Base-by-base conservation (phyloP, 129 eudicot genomes). In the Flaveria robusta region DNA sequence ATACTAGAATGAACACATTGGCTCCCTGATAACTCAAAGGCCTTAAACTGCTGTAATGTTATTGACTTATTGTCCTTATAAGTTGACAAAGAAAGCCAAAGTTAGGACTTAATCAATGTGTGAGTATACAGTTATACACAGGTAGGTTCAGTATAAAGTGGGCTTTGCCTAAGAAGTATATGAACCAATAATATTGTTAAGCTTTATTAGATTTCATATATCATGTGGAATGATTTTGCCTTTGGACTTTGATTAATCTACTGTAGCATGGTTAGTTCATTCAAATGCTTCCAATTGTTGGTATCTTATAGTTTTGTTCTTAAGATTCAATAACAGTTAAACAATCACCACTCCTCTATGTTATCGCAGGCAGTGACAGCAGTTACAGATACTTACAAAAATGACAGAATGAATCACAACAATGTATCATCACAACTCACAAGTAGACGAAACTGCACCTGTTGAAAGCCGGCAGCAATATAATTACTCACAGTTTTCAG, bases 1-100 rank as follows among this genome's bases (percentile, higher is more conserved):
- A 91, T 2, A 93, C 97, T 51, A 91, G 76, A 75, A 91, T 86
- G 20, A 91, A 91, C 4, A 91, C 89, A 52, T 52, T 22, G 10
- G 10, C 59, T 52, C 59, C 59, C 24, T 22, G 24, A 52, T 52
- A 52, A 52, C 93, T 88, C 81, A 91, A 74, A 20, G 97, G 97
- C 82, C 97, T 86, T 70, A 91, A 76, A 68, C 97, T 81, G 70
- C 86, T 88, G 66, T 88, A 90, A 81, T 90, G 91, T 78, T 90
- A 93, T 84, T 90, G 96, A 18, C 26, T 78, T 90, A 93, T 84
- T 90, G 96, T 52, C 26, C 60, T 52, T n/a, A 5, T 52, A 10
- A 18, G 23, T 19, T n/a, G 12, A 52, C 15, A n/a, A 52, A 52
- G 60, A n/a, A 52, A 52, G 18, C 60, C 13, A 7, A 7, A 52